phyloP scores from a whole-genome alignment of 2,329 filamentous ascomycete genomes.

The Paraphaeosphaeria sporulosa region DNA sequence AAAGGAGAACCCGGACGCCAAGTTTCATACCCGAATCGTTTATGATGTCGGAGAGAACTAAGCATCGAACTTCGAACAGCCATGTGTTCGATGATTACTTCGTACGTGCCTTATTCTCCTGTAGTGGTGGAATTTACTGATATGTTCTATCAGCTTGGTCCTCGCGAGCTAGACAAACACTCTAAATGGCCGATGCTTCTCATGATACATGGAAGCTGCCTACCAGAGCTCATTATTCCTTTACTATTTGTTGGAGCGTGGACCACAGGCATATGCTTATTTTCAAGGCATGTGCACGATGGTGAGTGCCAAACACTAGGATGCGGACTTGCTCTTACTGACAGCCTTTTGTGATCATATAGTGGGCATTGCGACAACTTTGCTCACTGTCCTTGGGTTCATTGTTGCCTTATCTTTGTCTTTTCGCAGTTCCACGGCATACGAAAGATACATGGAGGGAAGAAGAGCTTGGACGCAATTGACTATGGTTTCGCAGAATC shows the following conservation, averaged over 20 bases:
- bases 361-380: conserved; percentile 21
- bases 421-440: conserved; percentile 78
- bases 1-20: not conserved
- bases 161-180: conserved; percentile 73
- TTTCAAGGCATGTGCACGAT: conserved; percentile 13
- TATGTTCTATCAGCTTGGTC: conserved; percentile 54
- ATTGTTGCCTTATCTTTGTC: conserved; percentile 79
- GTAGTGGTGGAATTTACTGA: conserved; percentile 15
- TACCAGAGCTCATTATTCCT: conserved; percentile 77
- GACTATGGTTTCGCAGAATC: conserved; percentile 62
- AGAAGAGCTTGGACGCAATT: conserved; percentile 69
- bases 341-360: not conserved
- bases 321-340: not conserved
- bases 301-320: not conserved
- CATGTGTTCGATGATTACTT: conserved; percentile 60
- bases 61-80: not conserved
- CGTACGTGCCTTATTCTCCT: conserved; percentile 46
- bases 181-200: conserved; percentile 83
- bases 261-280: conserved; percentile 68
- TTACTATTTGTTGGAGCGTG: conserved; percentile 68
- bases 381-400: conserved; percentile 81
- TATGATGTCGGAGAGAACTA: not conserved
- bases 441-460: conserved; percentile 70
- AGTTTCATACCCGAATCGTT: conserved; percentile 1
- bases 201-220: conserved; percentile 76